These are phyloP conservation scores for Daedaleopsis nitida DNA, from an alignment of 768 basidiomycete genomes.

Conservation along the genomic window DNA sequence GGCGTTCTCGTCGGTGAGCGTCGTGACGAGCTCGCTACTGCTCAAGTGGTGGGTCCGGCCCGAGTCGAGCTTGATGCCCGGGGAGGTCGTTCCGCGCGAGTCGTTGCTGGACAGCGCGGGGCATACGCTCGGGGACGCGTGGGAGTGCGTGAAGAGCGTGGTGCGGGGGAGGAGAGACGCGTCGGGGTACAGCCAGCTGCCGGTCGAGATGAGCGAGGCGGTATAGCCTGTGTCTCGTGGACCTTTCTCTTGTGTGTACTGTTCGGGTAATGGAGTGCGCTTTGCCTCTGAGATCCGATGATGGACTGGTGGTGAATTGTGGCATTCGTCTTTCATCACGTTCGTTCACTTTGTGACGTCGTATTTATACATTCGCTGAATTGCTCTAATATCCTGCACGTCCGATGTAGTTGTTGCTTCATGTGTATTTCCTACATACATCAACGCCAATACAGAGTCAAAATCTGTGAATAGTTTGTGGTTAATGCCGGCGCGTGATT, in stretches of 20 bases:
- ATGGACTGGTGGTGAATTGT: no score
- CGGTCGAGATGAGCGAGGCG: conserved; percentile 52
- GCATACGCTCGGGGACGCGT: conserved; percentile 46
- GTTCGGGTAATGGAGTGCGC: background rate
- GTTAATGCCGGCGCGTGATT: no score
- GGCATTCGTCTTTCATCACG: no score
- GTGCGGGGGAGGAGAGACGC: conserved; percentile 42
- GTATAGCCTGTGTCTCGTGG: conserved; percentile 16
- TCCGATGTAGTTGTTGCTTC: no score
- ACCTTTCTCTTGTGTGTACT: no score
- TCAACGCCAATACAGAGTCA: no score
- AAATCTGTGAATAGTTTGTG: no score
- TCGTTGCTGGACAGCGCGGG: conserved; percentile 44
- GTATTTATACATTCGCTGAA: no score
- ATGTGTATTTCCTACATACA: no score
- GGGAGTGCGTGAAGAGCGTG: conserved; percentile 42
- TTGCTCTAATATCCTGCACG: no score
- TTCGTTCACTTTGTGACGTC: no score
- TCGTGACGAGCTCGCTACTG: conserved; percentile 87
- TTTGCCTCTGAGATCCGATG: no score
- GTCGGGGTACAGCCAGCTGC: conserved; percentile 68
- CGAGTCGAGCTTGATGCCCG: conserved; percentile 68
- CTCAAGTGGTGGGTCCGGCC: conserved; percentile 86
- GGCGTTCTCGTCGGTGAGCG: conserved; percentile 97
- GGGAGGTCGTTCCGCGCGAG: conserved; percentile 40